Evolutionary conservation across 78 protist genomes (phyloP), one percentile per base, ranked within the genome.

Genomic region (Chrysochromulina tobinii): DNA sequence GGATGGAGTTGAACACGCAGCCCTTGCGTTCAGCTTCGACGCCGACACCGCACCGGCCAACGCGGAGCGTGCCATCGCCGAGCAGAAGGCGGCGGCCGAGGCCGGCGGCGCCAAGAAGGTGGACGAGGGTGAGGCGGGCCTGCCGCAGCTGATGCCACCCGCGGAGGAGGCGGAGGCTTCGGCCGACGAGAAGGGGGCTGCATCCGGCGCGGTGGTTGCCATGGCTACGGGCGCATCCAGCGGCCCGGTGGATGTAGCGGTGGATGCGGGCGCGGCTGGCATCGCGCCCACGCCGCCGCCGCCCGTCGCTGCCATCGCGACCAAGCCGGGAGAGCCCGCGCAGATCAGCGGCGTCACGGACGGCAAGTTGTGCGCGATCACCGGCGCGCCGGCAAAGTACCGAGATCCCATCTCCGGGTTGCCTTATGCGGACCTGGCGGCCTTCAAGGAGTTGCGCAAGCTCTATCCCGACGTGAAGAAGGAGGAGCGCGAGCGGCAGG

Each of bases 311-410:
- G 14, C 15, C 27, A 2, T 18, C 15, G 72, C 25, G 72, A 6
- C 72, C 8, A 8, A 9, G 72, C 25, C 72, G 15, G 72, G 9
- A 9, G 72, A 20, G 72, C 15, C 15, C 72, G 84, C 25, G 64
- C 64, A 7, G 12, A 59, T 7, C 64, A 59, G 64, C 14, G 18
- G 23, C 2, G 25, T 2, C 84, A 3, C 38, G 23, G 84, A 48
- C 59, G 21, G 5, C 5, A 12, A 18, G 4, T 11, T 88, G 21
- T 88, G 91, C 66, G 81, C 91, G 18, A 57, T 88, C 69, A 88
- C 91, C 48, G 91, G 91, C 55, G 55, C 72, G 85, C 91, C 91
- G 17, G 91, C 91, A 0, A 88, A 88, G 84, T 88, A 88, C 84
- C 20, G n/a, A 15, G 91, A 88, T 58, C 91, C 91, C 12, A 3